phyloP scores from a whole-genome alignment of 2,329 filamentous ascomycete species.

The Neurospora sp. region DNA sequence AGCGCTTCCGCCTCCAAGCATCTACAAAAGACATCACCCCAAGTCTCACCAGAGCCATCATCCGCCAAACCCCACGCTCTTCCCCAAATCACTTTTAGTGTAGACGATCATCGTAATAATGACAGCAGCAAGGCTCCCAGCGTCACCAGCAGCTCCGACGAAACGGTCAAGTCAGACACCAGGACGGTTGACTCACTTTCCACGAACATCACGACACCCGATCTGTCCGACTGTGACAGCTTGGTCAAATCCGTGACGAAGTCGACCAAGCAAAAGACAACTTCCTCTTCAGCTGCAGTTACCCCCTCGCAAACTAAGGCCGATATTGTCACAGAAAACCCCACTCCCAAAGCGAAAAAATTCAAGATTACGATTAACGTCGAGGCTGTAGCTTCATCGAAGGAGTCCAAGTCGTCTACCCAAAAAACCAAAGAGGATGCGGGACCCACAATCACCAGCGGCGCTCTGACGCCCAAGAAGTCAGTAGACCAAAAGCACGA shows the following conservation, averaged over 20 bases:
- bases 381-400: background rate
- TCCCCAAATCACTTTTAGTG: background rate
- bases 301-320: background rate
- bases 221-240: slow-evolving; percentile 1
- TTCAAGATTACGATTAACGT: background rate
- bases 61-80: background rate
- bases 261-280: background rate
- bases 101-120: background rate
- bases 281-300: background rate
- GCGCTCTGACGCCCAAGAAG: slow-evolving; percentile 2
- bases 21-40: no score
- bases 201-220: slow-evolving; percentile 1
- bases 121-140: background rate
- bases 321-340: slow-evolving; percentile 1
- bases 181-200: background rate
- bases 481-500: background rate
- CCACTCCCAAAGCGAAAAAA: background rate
- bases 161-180: background rate
- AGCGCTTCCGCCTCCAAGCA: background rate
- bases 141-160: background rate
- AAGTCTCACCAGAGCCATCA: background rate
- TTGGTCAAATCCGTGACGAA: background rate
- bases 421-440: background rate
- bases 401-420: background rate
- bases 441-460: background rate